These are phyloP conservation scores for Fusarium palustre DNA, from an alignment of 2,329 filamentous ascomycete species.

Conservation along the genomic window DNA sequence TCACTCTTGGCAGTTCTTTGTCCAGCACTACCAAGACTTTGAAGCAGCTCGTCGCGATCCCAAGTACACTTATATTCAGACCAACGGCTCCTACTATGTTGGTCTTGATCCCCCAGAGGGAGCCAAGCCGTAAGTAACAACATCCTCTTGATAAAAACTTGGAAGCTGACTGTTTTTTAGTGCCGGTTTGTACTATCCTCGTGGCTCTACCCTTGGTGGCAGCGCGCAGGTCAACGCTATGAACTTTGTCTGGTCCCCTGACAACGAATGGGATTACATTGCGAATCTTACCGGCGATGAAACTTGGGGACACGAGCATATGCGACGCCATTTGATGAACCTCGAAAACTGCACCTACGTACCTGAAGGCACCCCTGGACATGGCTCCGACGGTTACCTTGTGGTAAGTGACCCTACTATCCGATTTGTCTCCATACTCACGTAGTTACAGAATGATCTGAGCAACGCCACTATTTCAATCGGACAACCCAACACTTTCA, in stretches of 20 bases:
- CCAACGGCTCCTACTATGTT: slow-evolving; percentile 13
- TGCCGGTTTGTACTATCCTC: slow-evolving; percentile 16
- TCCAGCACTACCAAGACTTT: slow-evolving; percentile 14
- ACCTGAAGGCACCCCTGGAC: not conserved
- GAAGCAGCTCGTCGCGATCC: slow-evolving; percentile 9
- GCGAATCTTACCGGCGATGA: not conserved
- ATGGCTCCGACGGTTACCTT: not conserved
- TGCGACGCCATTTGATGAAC: not conserved
- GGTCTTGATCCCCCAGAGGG: slow-evolving; percentile 7
- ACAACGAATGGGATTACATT: slow-evolving; percentile 15
- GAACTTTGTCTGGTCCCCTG: slow-evolving; percentile 6
- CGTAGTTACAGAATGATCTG: not conserved
- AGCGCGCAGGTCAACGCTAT: slow-evolving; percentile 13
- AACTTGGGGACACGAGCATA: slow-evolving; percentile 4
- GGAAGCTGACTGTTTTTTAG: not conserved
- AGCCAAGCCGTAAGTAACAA: not conserved
- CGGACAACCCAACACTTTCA: not conserved
- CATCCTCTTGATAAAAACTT: not conserved
- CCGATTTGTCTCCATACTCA: rapidly evolving
- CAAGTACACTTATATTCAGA: slow-evolving; percentile 17
- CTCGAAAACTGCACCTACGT: slow-evolving; percentile 10
- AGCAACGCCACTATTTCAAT: not conserved
- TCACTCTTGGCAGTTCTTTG: slow-evolving; percentile 8
- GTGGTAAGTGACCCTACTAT: not conserved
- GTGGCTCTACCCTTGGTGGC: not conserved